A percentile compares a stretch with the other conserved stretches of the same genome.
phyloP scores from a whole-genome alignment of 2,329 filamentous ascomycete species.

The Hymenoscyphus albidus region DNA sequence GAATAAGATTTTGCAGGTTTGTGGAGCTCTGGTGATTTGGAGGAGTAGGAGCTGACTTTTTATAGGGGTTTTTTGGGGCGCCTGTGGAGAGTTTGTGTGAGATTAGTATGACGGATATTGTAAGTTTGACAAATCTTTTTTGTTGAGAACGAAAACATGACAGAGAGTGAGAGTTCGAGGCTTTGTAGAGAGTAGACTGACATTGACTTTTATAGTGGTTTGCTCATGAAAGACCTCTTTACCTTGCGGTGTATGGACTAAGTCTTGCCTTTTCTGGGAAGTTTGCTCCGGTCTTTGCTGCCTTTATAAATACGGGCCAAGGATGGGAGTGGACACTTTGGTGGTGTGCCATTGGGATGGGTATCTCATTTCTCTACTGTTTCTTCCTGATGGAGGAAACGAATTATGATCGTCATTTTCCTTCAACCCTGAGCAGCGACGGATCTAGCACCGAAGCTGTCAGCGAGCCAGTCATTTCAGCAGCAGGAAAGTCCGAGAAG shows the following conservation, averaged over 20 bases:
- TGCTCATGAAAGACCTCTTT: slow-evolving; percentile 41
- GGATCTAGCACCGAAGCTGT: slow-evolving; percentile 12
- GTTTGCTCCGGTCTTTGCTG: slow-evolving; percentile 42
- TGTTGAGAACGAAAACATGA: not conserved
- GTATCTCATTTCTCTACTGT: slow-evolving; percentile 43
- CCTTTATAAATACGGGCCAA: slow-evolving; percentile 45
- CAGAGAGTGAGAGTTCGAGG: too few species aligned
- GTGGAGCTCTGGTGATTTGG: not conserved
- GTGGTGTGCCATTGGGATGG: slow-evolving; percentile 49
- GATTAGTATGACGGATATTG: slow-evolving; percentile 34
- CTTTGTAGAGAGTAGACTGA: too few species aligned
- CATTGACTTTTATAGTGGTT: slow-evolving; percentile 34
- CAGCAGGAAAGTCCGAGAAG: not conserved
- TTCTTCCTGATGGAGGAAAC: slow-evolving; percentile 60
- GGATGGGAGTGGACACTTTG: slow-evolving; percentile 46
- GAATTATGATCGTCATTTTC: slow-evolving; percentile 32
- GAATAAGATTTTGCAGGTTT: slow-evolving; percentile 24
- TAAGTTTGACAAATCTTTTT: not conserved
- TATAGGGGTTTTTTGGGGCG: slow-evolving; percentile 26
- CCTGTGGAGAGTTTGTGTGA: slow-evolving; percentile 32
- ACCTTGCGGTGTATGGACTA: slow-evolving; percentile 42
- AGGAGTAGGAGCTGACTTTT: not conserved
- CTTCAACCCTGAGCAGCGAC: slow-evolving; percentile 11
- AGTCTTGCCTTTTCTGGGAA: slow-evolving; percentile 42
- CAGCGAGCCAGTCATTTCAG: not conserved